These are phyloP conservation scores for Meyerozyma athensensis DNA, from an alignment of 1,139 yeast species.

Conservation along the genomic window DNA sequence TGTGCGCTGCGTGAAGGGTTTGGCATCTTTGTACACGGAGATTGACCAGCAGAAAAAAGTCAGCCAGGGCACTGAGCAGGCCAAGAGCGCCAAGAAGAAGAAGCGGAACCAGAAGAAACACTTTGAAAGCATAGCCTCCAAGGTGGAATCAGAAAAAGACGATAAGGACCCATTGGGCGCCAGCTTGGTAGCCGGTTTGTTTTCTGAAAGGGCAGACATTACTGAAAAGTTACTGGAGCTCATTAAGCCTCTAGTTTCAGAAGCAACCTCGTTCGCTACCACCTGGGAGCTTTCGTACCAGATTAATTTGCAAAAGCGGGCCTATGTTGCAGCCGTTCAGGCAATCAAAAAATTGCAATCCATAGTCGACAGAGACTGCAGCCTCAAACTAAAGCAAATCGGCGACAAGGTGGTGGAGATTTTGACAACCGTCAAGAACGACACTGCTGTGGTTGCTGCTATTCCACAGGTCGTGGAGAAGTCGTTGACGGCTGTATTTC, in stretches of 20 bases:
- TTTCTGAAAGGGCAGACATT: slow-evolving; percentile 21
- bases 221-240: slow-evolving; percentile 27
- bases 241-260: slow-evolving; percentile 30
- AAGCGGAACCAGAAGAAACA: slow-evolving; percentile 17
- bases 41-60: slow-evolving; percentile 20
- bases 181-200: slow-evolving; percentile 28
- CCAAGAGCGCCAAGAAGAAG: slow-evolving; percentile 33
- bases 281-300: slow-evolving; percentile 38
- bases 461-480: slow-evolving; percentile 44
- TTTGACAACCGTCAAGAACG: slow-evolving; percentile 20
- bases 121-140: slow-evolving; percentile 28
- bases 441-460: slow-evolving; percentile 32
- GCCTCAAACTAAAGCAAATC: slow-evolving; percentile 18
- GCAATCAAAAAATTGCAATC: slow-evolving; percentile 37
- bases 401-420: slow-evolving; percentile 25
- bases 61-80: slow-evolving; percentile 13
- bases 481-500: slow-evolving; percentile 34
- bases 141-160: slow-evolving; percentile 40
- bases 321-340: slow-evolving; percentile 45
- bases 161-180: slow-evolving; percentile 50
- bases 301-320: slow-evolving; percentile 35
- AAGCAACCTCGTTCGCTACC: slow-evolving; percentile 29
- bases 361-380: slow-evolving; percentile 18
- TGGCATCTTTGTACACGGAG: slow-evolving; percentile 54
- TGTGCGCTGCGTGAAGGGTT: slow-evolving; percentile 64